A percentile compares a stretch with the other conserved stretches of the same genome.
phyloP scores from a whole-genome alignment of 1,139 yeast genomes.

The Scheffersomyces insectosa region DNA sequence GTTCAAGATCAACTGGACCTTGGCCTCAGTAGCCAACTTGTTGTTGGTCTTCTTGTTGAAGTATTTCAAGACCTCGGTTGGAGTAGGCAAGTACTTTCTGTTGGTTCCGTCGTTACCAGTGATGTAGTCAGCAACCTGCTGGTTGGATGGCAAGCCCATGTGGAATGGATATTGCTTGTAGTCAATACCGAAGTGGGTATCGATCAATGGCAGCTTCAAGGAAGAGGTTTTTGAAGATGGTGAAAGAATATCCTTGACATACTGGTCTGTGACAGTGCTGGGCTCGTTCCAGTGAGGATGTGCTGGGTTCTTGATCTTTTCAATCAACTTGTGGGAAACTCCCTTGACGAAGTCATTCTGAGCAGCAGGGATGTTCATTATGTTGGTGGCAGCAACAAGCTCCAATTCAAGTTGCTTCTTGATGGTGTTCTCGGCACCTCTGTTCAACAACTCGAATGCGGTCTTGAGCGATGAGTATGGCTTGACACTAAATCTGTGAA shows the following conservation, averaged over 20 bases:
- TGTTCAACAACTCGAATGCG: slow-evolving; percentile 67
- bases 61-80: slow-evolving; percentile 60
- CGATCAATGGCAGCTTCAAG: slow-evolving; percentile 40
- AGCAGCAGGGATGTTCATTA: slow-evolving; percentile 59
- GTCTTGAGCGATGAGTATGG: slow-evolving; percentile 82
- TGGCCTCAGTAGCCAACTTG: slow-evolving; percentile 65
- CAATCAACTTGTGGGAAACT: slow-evolving; percentile 68
- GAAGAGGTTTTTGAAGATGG: slow-evolving; percentile 30
- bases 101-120: slow-evolving; percentile 65
- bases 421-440: slow-evolving; percentile 60
- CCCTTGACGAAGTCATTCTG: slow-evolving; percentile 71
- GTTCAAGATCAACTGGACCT: slow-evolving; percentile 55
- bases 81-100: slow-evolving; percentile 67
- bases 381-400: slow-evolving; percentile 72
- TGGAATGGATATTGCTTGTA: slow-evolving; percentile 69
- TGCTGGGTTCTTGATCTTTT: slow-evolving; percentile 56
- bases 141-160: slow-evolving; percentile 78
- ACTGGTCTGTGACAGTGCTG: slow-evolving; percentile 21
- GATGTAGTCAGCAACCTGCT: slow-evolving; percentile 56
- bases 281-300: slow-evolving; percentile 52
- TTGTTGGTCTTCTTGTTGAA: slow-evolving; percentile 51
- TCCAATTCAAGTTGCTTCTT: slow-evolving; percentile 72
- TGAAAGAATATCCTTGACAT: slow-evolving; percentile 20
- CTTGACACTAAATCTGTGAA: slow-evolving; percentile 55
- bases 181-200: slow-evolving; percentile 50